These are phyloP conservation scores for Colletotrichum paranaense DNA, from an alignment of 2,329 filamentous ascomycete species.

Conservation along the genomic window DNA sequence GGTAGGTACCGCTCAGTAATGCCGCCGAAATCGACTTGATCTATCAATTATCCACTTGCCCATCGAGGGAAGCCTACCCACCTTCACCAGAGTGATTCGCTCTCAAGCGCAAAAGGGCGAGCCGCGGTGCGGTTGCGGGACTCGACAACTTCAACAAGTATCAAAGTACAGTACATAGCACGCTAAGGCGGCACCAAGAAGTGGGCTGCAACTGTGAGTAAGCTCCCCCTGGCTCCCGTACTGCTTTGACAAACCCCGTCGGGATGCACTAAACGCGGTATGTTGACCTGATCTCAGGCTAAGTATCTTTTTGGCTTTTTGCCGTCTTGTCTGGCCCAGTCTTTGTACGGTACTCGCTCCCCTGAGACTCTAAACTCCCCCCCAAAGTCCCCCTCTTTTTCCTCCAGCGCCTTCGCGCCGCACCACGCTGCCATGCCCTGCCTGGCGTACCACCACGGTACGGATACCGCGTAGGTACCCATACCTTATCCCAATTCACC, in stretches of 20 bases:
- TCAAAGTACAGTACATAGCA: conserved; percentile 23
- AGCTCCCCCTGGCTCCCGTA: conserved; percentile 27
- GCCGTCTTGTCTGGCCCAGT: conserved; percentile 1
- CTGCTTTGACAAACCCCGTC: conserved; percentile 22
- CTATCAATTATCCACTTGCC: conserved; percentile 26
- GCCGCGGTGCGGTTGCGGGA: conserved; percentile 22
- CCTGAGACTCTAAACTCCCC: too few relatives aligned
- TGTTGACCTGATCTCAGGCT: conserved; percentile 10
- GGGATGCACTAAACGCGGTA: conserved; percentile 6
- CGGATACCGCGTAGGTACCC: not conserved
- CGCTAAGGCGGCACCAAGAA: conserved; percentile 9
- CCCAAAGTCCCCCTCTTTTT: not conserved
- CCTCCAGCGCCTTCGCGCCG: not conserved
- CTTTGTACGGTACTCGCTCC: not conserved
- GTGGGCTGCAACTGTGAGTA: conserved; percentile 23
- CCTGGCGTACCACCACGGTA: not conserved
- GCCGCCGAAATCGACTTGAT: not conserved
- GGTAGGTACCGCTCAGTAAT: not conserved
- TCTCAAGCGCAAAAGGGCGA: conserved; percentile 29
- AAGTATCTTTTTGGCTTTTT: conserved; percentile 21
- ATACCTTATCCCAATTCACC: conserved; percentile 13
- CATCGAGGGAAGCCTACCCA: conserved; percentile 31
- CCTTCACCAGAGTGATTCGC: conserved; percentile 24
- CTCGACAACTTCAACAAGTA: conserved; percentile 17
- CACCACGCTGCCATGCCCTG: not conserved